Evolutionary conservation across 202 grass and related monocot species (phyloP).

Genomic region (Elaeis oleifera): DNA sequence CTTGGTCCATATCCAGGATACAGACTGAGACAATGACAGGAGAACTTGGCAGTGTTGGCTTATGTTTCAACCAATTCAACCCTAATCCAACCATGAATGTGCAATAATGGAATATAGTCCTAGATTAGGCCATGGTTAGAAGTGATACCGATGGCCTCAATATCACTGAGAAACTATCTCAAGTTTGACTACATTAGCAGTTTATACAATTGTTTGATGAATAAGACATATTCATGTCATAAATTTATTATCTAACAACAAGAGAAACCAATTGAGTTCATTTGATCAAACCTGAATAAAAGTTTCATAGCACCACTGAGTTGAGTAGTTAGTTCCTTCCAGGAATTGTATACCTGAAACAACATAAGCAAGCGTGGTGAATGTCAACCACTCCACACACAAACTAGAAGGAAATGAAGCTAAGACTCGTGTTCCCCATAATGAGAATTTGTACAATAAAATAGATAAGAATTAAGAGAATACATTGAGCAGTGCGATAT

Average conservation of each 20-base stretch:
- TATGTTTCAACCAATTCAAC: no score
- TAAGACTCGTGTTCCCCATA: no score
- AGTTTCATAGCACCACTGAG: constrained; percentile 94
- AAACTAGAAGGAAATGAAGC: background rate
- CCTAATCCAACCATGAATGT: no score
- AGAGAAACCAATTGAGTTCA: background rate
- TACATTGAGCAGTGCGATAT: constrained; percentile 83
- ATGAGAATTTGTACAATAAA: constrained; percentile 14
- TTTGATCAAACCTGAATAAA: constrained; percentile 60
- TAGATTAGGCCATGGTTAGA: no score
- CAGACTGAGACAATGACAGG: no score
- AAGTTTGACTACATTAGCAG: no score
- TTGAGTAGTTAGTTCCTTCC: constrained; percentile 88
- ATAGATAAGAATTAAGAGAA: constrained; percentile 16
- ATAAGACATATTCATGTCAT: background rate
- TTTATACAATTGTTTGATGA: no score
- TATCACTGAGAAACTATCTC: no score
- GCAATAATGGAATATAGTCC: no score
- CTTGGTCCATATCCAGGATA: no score
- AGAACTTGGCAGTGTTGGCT: no score
- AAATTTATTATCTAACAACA: background rate
- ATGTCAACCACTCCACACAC: background rate
- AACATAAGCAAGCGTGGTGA: constrained; percentile 3
- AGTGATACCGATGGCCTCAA: no score
- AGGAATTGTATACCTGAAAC: constrained; percentile 75